phyloP scores from a whole-genome alignment of 495 filamentous ascomycete species.

The Tetracladium setigerum region DNA sequence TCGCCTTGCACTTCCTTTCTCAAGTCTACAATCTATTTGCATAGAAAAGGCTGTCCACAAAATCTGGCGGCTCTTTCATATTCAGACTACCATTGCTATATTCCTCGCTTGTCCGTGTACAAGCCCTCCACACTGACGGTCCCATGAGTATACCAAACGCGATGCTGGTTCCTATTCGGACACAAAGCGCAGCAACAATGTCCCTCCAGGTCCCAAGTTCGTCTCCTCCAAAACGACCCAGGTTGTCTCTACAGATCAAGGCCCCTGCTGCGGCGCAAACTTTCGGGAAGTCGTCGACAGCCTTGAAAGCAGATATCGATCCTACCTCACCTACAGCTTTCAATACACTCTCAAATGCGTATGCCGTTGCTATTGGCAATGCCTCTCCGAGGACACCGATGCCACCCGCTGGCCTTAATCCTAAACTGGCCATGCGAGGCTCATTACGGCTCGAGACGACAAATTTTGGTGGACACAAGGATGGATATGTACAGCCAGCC shows the following conservation, averaged over 20 bases:
- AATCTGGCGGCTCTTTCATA: too few relatives aligned
- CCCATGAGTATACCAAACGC: neutral
- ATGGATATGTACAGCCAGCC: constrained; percentile 13
- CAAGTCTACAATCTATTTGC: too few relatives aligned
- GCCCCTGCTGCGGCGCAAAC: constrained; percentile 32
- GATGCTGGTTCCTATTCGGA: constrained; percentile 21
- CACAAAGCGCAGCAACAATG: constrained; percentile 23
- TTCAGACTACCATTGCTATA: too few relatives aligned
- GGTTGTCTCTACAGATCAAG: constrained; percentile 71
- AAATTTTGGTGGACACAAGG: constrained; percentile 8
- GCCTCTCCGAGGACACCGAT: constrained; percentile 45
- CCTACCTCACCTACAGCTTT: constrained; percentile 68
- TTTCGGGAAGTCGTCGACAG: constrained; percentile 47
- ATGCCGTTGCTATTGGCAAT: constrained; percentile 58
- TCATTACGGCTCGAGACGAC: constrained; percentile 41
- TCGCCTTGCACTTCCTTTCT: too few relatives aligned
- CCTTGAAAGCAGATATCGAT: constrained; percentile 48
- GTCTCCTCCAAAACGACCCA: constrained; percentile 54
- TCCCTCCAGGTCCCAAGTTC: constrained; percentile 23
- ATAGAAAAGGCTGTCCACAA: too few relatives aligned
- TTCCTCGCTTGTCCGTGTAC: too few relatives aligned
- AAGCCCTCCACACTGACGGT: too few relatives aligned
- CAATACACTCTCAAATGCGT: constrained; percentile 78
- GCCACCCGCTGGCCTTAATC: constrained; percentile 25
- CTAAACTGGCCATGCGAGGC: constrained; percentile 29